phyloP scores from a whole-genome alignment of 1,284 basidiomycete species.

The Marasmius oreades region DNA sequence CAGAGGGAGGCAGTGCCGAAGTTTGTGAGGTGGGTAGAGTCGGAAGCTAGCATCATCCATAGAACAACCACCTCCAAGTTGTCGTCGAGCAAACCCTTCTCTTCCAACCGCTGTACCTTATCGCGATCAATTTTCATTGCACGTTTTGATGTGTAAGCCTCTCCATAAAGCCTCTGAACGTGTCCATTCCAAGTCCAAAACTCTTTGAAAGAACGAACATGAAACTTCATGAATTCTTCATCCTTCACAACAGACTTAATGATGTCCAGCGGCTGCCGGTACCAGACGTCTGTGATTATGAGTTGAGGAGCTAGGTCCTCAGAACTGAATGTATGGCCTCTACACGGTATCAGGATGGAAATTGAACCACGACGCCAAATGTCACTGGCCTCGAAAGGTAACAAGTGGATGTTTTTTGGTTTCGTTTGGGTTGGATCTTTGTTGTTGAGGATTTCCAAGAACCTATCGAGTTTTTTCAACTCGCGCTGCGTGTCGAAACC shows the following conservation, averaged over 20 bases:
- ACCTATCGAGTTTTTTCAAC: background rate
- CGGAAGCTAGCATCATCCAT: constrained; percentile 25
- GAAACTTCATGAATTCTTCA: no score
- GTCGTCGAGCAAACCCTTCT: constrained; percentile 12
- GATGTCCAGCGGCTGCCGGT: no score
- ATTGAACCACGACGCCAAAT: no score
- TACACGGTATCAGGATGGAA: no score
- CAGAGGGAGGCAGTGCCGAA: constrained; percentile 25
- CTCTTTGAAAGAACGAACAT: constrained; percentile 15
- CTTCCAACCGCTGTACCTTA: constrained; percentile 12
- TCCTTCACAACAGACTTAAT: no score
- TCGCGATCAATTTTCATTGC: constrained; percentile 13
- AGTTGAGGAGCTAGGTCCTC: no score
- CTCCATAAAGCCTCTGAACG: constrained; percentile 16
- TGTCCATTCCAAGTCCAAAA: constrained; percentile 14
- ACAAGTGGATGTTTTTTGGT: background rate
- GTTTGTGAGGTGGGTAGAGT: constrained; percentile 19
- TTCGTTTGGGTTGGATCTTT: no score
- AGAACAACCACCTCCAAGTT: constrained; percentile 20
- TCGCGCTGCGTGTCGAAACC: background rate
- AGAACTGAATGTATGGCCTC: no score
- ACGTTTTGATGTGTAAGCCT: constrained; percentile 19
- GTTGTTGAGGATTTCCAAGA: no score
- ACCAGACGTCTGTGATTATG: no score
- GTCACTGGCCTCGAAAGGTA: constrained; percentile 2